Conservation (phyloP, 345 rosid genomes). For the Microcos paniculata region DNA sequence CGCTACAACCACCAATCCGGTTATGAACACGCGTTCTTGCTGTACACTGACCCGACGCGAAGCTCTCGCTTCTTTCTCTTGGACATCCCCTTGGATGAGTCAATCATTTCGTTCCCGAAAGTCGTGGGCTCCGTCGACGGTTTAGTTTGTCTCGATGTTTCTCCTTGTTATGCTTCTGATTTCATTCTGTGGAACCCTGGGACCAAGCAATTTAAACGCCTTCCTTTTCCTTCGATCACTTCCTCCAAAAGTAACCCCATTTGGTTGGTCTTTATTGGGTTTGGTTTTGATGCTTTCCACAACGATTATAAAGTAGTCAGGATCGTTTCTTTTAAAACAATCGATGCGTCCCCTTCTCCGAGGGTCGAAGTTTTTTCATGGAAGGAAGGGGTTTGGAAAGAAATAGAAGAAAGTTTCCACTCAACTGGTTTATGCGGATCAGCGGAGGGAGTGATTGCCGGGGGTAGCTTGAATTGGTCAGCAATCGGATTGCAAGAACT, state of each 20-base stretch:
- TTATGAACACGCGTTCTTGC: not conserved
- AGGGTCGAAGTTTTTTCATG: conserved; percentile 33
- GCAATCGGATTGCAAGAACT: conserved; percentile 14
- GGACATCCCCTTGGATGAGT: not conserved
- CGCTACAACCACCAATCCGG: conserved; percentile 20
- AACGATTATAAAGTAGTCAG: conserved; percentile 30
- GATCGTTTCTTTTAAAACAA: conserved; percentile 18
- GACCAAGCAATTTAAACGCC: conserved; percentile 2
- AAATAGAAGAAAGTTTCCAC: conserved; percentile 14
- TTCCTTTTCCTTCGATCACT: conserved; percentile 22
- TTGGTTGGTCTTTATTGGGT: conserved; percentile 39
- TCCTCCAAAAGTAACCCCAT: not conserved
- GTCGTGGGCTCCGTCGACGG: conserved; percentile 40
- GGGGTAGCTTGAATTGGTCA: conserved; percentile 20
- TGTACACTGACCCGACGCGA: not conserved
- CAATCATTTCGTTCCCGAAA: conserved; percentile 21
- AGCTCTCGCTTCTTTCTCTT: not conserved
- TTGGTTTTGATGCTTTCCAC: conserved; percentile 18
- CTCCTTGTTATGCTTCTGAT: conserved; percentile 18
- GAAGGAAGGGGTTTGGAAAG: conserved; percentile 24
- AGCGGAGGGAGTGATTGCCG: conserved; percentile 2
- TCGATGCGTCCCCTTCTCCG: not conserved
- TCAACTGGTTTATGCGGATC: conserved; percentile 1
- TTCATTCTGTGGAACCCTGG: conserved; percentile 38
- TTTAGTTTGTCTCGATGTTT: conserved; percentile 38